These are phyloP conservation scores for Aspergillus hiratsukae DNA, from an alignment of 2,329 filamentous ascomycete species.

Conservation along the genomic window DNA sequence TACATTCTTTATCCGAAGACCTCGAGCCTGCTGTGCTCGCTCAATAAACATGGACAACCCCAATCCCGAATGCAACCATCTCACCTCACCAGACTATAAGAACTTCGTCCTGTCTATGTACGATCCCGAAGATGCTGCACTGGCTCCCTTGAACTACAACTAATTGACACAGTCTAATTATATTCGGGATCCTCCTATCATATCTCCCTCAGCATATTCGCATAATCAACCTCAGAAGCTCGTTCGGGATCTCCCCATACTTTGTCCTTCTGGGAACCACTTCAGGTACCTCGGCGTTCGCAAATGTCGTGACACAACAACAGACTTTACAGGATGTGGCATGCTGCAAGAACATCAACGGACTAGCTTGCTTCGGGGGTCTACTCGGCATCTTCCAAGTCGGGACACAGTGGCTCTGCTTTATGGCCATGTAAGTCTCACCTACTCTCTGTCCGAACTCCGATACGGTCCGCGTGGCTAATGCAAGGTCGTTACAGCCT, in stretches of 20 bases:
- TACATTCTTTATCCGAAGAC: neutral
- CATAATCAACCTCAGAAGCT: constrained; percentile 79
- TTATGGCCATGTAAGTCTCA: constrained; percentile 76
- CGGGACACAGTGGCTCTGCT: constrained; percentile 86
- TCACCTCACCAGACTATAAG: constrained; percentile 48
- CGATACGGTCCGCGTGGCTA: neutral
- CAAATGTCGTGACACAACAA: constrained; percentile 87
- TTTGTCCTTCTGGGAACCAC: constrained; percentile 93
- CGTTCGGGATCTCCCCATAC: constrained; percentile 91
- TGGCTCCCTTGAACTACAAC: constrained; percentile 6
- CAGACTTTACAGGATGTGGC: constrained; percentile 74
- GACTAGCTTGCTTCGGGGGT: constrained; percentile 78
- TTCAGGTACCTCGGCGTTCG: constrained; percentile 80
- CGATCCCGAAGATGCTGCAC: constrained; percentile 15
- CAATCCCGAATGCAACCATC: constrained; percentile 45
- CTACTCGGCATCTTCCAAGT: constrained; percentile 87
- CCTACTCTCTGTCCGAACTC: neutral
- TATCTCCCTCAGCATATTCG: constrained; percentile 94
- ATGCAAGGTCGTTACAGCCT: constrained; percentile 54
- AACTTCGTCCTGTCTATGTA: constrained; percentile 55
- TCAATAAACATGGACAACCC: constrained; percentile 19
- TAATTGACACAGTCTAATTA: constrained; percentile 55
- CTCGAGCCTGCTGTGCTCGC: constrained; percentile 3
- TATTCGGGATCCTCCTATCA: constrained; percentile 83
- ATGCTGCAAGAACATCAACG: constrained; percentile 78